Evolutionary conservation across 1,139 yeast species (phyloP).

Genomic region (Saccharomyces hybrid): DNA sequence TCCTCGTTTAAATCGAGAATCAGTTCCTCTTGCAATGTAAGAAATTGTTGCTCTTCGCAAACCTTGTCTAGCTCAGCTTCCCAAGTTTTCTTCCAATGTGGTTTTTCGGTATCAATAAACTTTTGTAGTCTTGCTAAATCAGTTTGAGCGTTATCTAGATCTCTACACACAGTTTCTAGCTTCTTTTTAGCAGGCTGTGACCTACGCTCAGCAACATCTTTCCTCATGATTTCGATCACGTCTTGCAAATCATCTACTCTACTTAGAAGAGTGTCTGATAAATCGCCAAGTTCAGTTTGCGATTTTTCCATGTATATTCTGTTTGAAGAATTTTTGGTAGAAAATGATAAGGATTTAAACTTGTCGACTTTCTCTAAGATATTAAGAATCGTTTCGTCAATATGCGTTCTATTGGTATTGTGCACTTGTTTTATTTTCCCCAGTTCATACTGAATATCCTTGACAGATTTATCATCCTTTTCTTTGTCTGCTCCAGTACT

Average conservation of each 20-base stretch:
- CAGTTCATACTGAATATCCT: slow-evolving; percentile 47
- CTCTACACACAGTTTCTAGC: slow-evolving; percentile 56
- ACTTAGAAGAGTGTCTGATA: slow-evolving; percentile 66
- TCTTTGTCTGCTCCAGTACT: background rate
- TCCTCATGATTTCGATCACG: slow-evolving; percentile 76
- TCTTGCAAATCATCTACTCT: slow-evolving; percentile 90
- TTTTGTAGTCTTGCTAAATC: slow-evolving; percentile 49
- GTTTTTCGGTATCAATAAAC: slow-evolving; percentile 63
- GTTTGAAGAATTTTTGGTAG: slow-evolving; percentile 36
- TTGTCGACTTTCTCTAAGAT: slow-evolving; percentile 44
- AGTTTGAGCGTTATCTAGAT: slow-evolving; percentile 50
- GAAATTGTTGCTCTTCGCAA: slow-evolving; percentile 88
- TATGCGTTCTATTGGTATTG: slow-evolving; percentile 36
- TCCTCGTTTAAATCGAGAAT: slow-evolving; percentile 76
- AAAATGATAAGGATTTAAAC: slow-evolving; percentile 36
- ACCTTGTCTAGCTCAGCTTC: slow-evolving; percentile 83
- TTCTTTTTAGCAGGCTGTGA: slow-evolving; percentile 75
- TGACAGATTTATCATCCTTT: slow-evolving; percentile 20
- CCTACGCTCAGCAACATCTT: slow-evolving; percentile 90
- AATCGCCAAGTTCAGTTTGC: slow-evolving; percentile 63
- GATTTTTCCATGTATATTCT: slow-evolving; percentile 72
- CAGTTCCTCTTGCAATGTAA: slow-evolving; percentile 82
- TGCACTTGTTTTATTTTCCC: slow-evolving; percentile 58
- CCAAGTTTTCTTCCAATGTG: slow-evolving; percentile 89
- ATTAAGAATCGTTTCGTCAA: slow-evolving; percentile 40